These are phyloP conservation scores for Starmera stellimalicola DNA, from an alignment of 1,139 yeast species.

Conservation along the genomic window DNA sequence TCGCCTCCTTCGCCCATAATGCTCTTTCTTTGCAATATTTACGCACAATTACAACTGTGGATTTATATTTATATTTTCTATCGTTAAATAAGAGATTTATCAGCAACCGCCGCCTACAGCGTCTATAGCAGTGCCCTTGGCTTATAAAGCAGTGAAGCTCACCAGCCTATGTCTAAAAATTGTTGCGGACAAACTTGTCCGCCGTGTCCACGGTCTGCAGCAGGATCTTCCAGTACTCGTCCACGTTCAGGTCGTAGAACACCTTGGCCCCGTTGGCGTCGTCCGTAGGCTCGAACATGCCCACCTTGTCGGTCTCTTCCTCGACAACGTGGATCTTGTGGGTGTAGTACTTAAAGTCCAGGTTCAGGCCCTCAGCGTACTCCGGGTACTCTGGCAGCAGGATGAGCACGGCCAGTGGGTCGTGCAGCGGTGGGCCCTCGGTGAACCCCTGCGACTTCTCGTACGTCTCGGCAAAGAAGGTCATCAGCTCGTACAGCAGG, in stretches of 20 bases:
- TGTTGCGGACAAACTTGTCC: slow-evolving; percentile 3
- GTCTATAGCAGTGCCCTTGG: too few species aligned
- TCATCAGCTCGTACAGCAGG: slow-evolving; percentile 48
- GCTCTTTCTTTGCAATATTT: too few species aligned
- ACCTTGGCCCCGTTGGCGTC: slow-evolving; percentile 22
- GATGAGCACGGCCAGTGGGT: slow-evolving; percentile 63
- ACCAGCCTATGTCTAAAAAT: too few species aligned
- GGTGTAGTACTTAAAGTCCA: slow-evolving; percentile 4
- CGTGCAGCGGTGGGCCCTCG: slow-evolving; percentile 74
- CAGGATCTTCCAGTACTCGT: slow-evolving; percentile 11
- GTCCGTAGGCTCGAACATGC: slow-evolving; percentile 6
- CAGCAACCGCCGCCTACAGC: too few species aligned
- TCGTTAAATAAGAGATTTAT: too few species aligned
- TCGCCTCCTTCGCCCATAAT: too few species aligned
- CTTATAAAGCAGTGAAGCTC: too few species aligned
- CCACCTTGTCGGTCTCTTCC: slow-evolving; percentile 12
- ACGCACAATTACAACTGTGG: too few species aligned
- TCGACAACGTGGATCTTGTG: slow-evolving; percentile 7
- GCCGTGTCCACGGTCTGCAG: slow-evolving; percentile 7
- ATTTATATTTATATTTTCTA: too few species aligned
- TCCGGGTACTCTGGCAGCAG: slow-evolving; percentile 31
- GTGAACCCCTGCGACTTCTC: slow-evolving; percentile 32
- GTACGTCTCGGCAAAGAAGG: slow-evolving; percentile 43
- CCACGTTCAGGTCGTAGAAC: slow-evolving; percentile 19
- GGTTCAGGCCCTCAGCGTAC: slow-evolving; percentile 4